Percentiles rank a stretch among this genome's conserved stretches.
Conservation (phyloP, 202 grass and related monocot genomes). For the Dendrocalamus latiflorus region DNA sequence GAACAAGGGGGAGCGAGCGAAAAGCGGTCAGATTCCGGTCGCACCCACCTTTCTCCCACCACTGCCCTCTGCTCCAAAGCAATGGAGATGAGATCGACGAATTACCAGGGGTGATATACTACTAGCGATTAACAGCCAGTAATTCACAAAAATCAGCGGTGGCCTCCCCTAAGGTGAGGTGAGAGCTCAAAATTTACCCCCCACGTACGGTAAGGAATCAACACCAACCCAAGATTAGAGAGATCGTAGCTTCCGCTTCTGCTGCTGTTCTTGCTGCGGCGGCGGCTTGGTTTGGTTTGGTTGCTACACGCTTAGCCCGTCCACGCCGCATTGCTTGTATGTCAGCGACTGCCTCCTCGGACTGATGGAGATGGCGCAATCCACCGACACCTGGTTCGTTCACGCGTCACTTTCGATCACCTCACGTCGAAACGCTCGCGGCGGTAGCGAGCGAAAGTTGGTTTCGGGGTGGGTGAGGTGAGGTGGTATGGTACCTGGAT, state of each 20-base stretch:
- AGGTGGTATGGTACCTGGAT: slow-evolving; percentile 59
- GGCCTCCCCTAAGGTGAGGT: slow-evolving; percentile 17
- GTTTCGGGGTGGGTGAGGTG: not conserved
- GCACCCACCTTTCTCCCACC: not conserved
- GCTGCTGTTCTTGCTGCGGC: not conserved
- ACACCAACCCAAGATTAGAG: slow-evolving; percentile 25
- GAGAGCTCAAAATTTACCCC: slow-evolving; percentile 36
- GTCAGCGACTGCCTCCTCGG: slow-evolving; percentile 87
- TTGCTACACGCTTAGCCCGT: slow-evolving; percentile 81
- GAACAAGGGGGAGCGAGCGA: not conserved
- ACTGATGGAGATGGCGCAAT: slow-evolving; percentile 91
- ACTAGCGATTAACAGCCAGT: slow-evolving; percentile 13
- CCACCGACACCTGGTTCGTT: slow-evolving; percentile 77
- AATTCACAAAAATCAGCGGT: slow-evolving; percentile 40
- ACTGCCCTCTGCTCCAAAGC: slow-evolving; percentile 52
- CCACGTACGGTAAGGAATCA: slow-evolving; percentile 14
- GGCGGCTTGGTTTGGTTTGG: not conserved
- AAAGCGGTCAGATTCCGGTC: slow-evolving; percentile 39
- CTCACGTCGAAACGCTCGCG: slow-evolving; percentile 5
- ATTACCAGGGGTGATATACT: slow-evolving; percentile 8
- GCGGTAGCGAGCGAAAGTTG: not conserved
- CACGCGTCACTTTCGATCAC: slow-evolving; percentile 23
- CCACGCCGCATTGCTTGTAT: slow-evolving; percentile 97
- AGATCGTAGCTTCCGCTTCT: slow-evolving; percentile 14
- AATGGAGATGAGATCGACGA: not conserved